These are phyloP conservation scores for Pigoraptor vietnamica DNA, from an alignment of 78 protist species.

Conservation along the genomic window DNA sequence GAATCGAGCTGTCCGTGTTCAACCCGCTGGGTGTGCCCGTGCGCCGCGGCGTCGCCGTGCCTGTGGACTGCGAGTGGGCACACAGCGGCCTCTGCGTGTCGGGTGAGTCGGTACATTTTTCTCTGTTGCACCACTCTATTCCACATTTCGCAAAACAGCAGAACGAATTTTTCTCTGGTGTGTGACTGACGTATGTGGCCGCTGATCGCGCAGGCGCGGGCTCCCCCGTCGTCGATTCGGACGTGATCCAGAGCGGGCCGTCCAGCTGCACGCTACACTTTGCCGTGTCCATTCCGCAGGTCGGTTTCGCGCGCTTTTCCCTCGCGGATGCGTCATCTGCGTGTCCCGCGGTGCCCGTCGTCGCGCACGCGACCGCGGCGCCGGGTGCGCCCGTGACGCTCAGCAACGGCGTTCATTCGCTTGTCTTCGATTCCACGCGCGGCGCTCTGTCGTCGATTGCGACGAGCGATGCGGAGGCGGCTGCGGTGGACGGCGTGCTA, in stretches of 20 bases:
- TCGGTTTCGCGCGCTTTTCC: background rate
- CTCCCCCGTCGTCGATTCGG: background rate
- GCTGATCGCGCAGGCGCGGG: too few species aligned
- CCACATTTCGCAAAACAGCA: too few species aligned
- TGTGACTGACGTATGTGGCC: too few species aligned
- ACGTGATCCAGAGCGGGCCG: background rate
- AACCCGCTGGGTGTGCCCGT: background rate
- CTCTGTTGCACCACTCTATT: too few species aligned
- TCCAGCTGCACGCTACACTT: background rate
- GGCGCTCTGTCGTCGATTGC: background rate
- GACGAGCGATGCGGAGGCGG: background rate
- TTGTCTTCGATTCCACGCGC: background rate
- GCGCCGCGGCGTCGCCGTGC: background rate
- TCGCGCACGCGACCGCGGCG: too few species aligned
- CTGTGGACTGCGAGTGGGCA: background rate
- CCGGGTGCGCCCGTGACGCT: background rate
- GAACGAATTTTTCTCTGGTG: too few species aligned
- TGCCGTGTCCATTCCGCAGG: background rate
- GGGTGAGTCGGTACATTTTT: too few species aligned
- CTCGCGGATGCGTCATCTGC: background rate
- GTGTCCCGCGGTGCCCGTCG: too few species aligned
- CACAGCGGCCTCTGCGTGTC: background rate
- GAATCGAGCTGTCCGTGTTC: background rate
- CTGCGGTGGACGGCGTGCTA: background rate
- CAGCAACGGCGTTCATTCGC: background rate